These are phyloP conservation scores for Dactylellina haptotyla DNA, from an alignment of 2,329 filamentous ascomycete genomes.

Conservation along the genomic window DNA sequence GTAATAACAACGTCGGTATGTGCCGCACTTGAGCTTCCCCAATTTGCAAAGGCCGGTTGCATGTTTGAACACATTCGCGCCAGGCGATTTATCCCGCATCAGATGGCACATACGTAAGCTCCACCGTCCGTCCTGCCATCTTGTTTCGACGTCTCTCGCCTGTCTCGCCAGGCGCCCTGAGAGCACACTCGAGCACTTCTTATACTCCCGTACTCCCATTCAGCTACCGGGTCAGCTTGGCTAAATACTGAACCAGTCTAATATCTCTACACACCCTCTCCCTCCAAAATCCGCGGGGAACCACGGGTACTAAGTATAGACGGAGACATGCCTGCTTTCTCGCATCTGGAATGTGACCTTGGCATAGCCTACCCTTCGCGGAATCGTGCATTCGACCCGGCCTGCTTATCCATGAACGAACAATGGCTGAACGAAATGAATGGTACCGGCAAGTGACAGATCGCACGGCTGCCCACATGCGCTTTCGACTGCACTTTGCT, in stretches of 20 bases:
- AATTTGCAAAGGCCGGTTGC: not conserved
- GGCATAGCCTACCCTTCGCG: not conserved
- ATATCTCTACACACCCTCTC: too few species aligned
- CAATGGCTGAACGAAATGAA: too few species aligned
- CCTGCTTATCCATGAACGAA: too few species aligned
- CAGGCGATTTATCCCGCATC: not conserved
- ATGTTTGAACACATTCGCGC: too few species aligned
- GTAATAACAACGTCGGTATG: not conserved
- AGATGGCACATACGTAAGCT: slow-evolving; percentile 5
- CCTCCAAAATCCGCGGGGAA: too few species aligned
- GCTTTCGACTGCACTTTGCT: too few species aligned
- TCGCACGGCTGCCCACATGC: too few species aligned
- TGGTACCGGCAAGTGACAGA: too few species aligned
- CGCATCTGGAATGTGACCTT: not conserved
- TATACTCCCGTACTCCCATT: too few species aligned
- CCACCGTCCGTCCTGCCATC: not conserved
- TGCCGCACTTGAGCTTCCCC: not conserved
- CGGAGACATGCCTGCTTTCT: not conserved
- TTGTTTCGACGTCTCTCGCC: too few species aligned
- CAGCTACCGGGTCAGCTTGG: not conserved
- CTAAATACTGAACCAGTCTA: not conserved
- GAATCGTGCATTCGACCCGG: not conserved
- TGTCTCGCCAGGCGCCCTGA: slow-evolving; percentile 4
- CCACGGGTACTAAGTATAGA: not conserved
- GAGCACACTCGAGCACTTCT: too few species aligned